Percentiles rank a stretch among this genome's conserved stretches.
Conservation (phyloP, 371 early-diverging fungal genomes). For the Rhizopus sp. region DNA sequence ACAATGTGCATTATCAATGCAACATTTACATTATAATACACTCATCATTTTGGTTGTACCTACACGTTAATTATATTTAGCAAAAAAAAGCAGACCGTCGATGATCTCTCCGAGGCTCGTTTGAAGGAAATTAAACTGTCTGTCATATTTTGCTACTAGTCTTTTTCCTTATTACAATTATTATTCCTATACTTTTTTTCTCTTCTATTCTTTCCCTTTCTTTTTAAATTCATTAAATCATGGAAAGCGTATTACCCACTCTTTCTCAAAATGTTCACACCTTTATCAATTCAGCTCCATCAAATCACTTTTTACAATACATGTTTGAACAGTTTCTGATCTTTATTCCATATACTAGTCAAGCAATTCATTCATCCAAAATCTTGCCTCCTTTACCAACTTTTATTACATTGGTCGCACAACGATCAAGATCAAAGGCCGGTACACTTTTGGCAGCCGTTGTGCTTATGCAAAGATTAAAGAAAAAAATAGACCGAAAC, state of each 20-base stretch:
- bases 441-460: slow-evolving; percentile 66
- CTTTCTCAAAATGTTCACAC: slow-evolving; percentile 2
- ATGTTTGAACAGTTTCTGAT: neutral
- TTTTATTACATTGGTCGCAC: slow-evolving; percentile 58
- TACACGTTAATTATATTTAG: neutral
- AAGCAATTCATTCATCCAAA: neutral
- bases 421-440: slow-evolving; percentile 54
- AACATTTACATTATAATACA: neutral
- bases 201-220: neutral
- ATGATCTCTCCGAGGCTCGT: slow-evolving; percentile 2
- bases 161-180: neutral
- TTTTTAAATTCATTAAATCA: neutral
- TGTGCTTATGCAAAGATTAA: slow-evolving; percentile 60
- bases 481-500: slow-evolving; percentile 42
- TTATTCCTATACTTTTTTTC: neutral
- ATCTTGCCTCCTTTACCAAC: slow-evolving; percentile 42
- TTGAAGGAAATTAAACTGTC: slow-evolving; percentile 3
- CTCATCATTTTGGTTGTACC: neutral
- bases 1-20: slow-evolving; percentile 1
- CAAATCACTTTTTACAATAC: slow-evolving; percentile 11
- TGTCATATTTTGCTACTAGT: neutral
- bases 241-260: slow-evolving; percentile 2
- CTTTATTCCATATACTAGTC: neutral
- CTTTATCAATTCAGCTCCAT: slow-evolving; percentile 1
- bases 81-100: neutral